phyloP scores from a whole-genome alignment of 139 green algal species.

The Ostreobium quekettii region DNA sequence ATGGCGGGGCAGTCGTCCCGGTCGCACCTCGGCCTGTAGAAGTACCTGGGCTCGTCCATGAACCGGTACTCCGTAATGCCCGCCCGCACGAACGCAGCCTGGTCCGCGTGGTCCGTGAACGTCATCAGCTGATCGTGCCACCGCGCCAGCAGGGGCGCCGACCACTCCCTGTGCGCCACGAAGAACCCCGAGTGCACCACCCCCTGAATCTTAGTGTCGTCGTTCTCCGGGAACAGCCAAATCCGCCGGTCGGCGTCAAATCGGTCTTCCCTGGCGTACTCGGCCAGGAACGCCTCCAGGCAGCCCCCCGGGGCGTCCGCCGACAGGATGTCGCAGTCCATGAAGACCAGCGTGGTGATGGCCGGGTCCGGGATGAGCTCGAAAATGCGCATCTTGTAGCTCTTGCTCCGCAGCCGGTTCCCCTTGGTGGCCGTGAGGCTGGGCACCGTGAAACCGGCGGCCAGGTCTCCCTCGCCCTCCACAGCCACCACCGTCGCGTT shows the following conservation, averaged over 20 bases:
- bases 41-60: conserved; percentile 13
- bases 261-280: conserved; percentile 4
- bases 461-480: conserved; percentile 8
- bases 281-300: conserved; percentile 11
- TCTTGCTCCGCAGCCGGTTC: conserved; percentile 13
- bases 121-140: conserved; percentile 10
- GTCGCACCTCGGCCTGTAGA: conserved; percentile 10
- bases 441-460: conserved; percentile 12
- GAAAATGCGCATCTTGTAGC: conserved; percentile 18
- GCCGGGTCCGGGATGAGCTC: conserved; percentile 10
- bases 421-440: conserved; percentile 12
- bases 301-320: neutral
- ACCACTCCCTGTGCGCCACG: conserved; percentile 13
- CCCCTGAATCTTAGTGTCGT: conserved; percentile 2
- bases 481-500: conserved; percentile 12
- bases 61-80: conserved; percentile 16
- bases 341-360: conserved; percentile 10
- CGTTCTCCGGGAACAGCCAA: conserved; percentile 7
- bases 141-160: neutral
- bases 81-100: conserved; percentile 13
- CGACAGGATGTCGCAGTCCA: conserved; percentile 16
- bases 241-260: conserved; percentile 5
- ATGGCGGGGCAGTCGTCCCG: conserved; percentile 2
- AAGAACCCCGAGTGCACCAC: conserved; percentile 13
- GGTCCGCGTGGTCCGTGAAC: neutral